A percentile compares a stretch with the other conserved stretches of the same genome.
phyloP scores from a whole-genome alignment of 2,329 filamentous ascomycete species.

The Anisogramma anomala region DNA sequence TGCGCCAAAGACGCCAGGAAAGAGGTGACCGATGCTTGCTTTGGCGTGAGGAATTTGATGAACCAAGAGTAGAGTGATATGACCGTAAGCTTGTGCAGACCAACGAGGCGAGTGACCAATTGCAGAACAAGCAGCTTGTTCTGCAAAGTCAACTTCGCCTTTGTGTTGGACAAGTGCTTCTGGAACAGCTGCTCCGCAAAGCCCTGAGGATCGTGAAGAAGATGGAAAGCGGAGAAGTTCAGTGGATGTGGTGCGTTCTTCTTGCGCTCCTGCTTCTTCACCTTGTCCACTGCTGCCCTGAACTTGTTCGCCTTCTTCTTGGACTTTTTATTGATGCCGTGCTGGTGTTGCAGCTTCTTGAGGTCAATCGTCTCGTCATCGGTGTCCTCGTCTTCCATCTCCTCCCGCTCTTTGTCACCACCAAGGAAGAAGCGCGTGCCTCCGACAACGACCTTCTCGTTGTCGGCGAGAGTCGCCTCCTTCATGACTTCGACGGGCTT shows the following conservation, averaged over 20 bases:
- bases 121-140: constrained; percentile 85
- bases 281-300: constrained; percentile 67
- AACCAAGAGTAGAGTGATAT: constrained; percentile 94
- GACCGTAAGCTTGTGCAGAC: constrained; percentile 82
- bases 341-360: constrained; percentile 69
- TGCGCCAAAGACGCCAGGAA: constrained; percentile 89
- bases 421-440: constrained; percentile 92
- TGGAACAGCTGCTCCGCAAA: constrained; percentile 84
- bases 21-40: constrained; percentile 80
- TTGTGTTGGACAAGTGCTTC: constrained; percentile 81
- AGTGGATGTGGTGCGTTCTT: constrained; percentile 78
- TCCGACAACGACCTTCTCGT: constrained; percentile 82
- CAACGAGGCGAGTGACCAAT: constrained; percentile 80
- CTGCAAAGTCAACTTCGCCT: constrained; percentile 74
- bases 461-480: constrained; percentile 75
- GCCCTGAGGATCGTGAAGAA: constrained; percentile 86
- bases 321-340: constrained; percentile 90
- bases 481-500: constrained; percentile 98
- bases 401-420: constrained; percentile 90
- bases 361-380: constrained; percentile 73
- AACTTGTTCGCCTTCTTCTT: constrained; percentile 75
- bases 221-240: constrained; percentile 91
- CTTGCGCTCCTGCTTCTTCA: constrained; percentile 76
- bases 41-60: constrained; percentile 78
- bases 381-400: constrained; percentile 78